Conservation (phyloP, 2,329 filamentous ascomycete genomes). For the Neofusicoccum kwambonambiense region DNA sequence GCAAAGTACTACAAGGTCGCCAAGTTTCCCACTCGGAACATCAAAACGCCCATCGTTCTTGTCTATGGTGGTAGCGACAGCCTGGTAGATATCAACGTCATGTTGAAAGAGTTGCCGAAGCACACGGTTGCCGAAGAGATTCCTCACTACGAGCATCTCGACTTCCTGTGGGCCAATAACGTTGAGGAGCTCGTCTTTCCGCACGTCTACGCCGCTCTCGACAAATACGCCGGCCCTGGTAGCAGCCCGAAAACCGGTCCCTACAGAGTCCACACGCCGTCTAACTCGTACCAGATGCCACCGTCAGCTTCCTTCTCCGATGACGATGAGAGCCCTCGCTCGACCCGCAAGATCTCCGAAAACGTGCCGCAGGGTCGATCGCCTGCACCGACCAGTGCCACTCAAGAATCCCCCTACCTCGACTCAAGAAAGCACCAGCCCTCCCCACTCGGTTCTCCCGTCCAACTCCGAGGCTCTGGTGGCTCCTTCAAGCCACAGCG, state of each 20-base stretch:
- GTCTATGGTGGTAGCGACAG: constrained; percentile 94
- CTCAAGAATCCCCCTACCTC: background rate
- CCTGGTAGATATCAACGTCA: constrained; percentile 87
- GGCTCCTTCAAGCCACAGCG: background rate
- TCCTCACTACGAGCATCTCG: constrained; percentile 91
- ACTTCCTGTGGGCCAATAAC: constrained; percentile 91
- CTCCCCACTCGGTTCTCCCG: constrained; percentile 4
- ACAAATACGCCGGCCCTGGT: constrained; percentile 54
- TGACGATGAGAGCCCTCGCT: constrained; percentile 13
- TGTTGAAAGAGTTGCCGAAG: constrained; percentile 82
- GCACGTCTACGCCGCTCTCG: constrained; percentile 85
- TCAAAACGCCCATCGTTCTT: constrained; percentile 90
- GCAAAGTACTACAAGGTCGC: constrained; percentile 94
- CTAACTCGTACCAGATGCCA: background rate
- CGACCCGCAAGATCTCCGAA: constrained; percentile 18
- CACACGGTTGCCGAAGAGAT: constrained; percentile 86
- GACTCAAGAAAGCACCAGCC: constrained; percentile 6
- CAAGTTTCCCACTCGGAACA: constrained; percentile 94
- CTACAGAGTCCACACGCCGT: constrained; percentile 10
- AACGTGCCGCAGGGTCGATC: constrained; percentile 6
- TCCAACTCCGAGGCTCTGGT: background rate
- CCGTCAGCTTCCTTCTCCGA: constrained; percentile 6
- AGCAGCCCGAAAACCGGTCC: constrained; percentile 13
- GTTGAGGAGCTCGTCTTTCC: constrained; percentile 82
- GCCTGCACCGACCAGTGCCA: background rate